Base-by-base conservation (phyloP, 2,329 filamentous ascomycete species). In the Aspergillus brunneoviolaceus region DNA sequence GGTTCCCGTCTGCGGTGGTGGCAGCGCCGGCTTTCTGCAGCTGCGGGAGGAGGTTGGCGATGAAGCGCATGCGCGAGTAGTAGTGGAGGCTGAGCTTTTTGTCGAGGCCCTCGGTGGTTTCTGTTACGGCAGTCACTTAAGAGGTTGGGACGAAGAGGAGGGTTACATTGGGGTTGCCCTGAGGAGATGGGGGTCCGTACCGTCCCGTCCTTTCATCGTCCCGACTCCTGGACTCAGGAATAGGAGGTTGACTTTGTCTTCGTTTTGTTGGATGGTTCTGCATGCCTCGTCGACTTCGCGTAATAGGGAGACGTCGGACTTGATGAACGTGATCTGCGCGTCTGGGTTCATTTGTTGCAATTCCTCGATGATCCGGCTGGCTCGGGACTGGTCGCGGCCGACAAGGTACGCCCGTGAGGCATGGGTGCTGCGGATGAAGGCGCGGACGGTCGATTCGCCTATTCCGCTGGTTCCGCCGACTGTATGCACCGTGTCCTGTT, bases 391-490 rank as follows among this genome's bases (percentile, higher is more conserved):
- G 31, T 69, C 70, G 1, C 84, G 79, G 0, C 83, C 83, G 45
- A 85, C 64, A 42, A 85, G 76, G 67, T 87, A 86, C 31, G 84
- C 75, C 19, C 72, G 79, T 0, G 84, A 82, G 1, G 65, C 68
- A 2, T 63, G 59, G 2, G 79, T 70, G 19, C 77, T 65, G 47
- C 77, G 74, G 11, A 77, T 76, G 47, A 85, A 81, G 23, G 77
- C 69, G 55, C 79, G 80, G 16, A 85, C 69, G 0, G 82, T 78
- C 12, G 76, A 70, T 60, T 82, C 75, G 7, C 83, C 83, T 49
- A 86, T 84, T n/a, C 84, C 84, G 42, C 77, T 78, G 4, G 83
- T 86, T 29, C 79, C 84, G 35, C 84, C 82, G 4, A 83, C 69
- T 35, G 9, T 27, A 27, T 27, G 25, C 4, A 27, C 25, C 25